Base-by-base conservation (phyloP, 2,329 filamentous ascomycete species). In the Bipolaris zeicola region DNA sequence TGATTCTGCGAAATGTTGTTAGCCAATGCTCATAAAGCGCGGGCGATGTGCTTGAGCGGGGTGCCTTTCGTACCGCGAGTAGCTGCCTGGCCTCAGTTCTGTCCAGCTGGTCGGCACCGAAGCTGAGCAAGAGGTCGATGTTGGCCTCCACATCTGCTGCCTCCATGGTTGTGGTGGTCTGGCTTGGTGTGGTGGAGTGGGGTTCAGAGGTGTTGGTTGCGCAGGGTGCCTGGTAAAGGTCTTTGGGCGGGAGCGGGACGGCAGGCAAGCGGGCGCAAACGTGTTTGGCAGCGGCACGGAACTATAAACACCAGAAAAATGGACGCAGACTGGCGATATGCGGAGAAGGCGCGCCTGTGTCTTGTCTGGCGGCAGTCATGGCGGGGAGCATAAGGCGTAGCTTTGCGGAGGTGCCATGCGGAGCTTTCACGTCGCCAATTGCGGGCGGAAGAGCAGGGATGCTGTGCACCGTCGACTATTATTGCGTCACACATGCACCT, bases 31-130 rank as follows among this genome's bases (percentile, higher is more conserved):
- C 36, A 50, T 16, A 44, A 24, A 31, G 28, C 24, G 45, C 41
- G n/a, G 13, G 24, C 37, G 48, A 24, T 50, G 59, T 11, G 42
- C 36, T 36, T 45, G 47, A 28, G 28, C 39, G 45, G 42, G 22
- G 20, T 24, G 44, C 48, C 49, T 55, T 45, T 22, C 50, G 34
- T 62, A 60, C 58, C 24, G 46, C 56, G 7, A 68, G 61, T 10
- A 69, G 61, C 45, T 64, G 62, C 6, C 50, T 46, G 52, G 60
- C 63, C 28, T 69, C 63, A 31, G 58, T 61, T 37, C 55, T 55
- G 48, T 55, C 47, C 11, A 69, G 58, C 22, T 59, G 50, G 5
- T 61, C 57, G n/a, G 45, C 61, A 8, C 58, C 52, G 37, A 66
- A 48, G 8, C 48, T 50, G 8, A 62, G 44, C 20, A 69, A 34